phyloP scores from a whole-genome alignment of 768 basidiomycete species.

The Lactarius indigo region DNA sequence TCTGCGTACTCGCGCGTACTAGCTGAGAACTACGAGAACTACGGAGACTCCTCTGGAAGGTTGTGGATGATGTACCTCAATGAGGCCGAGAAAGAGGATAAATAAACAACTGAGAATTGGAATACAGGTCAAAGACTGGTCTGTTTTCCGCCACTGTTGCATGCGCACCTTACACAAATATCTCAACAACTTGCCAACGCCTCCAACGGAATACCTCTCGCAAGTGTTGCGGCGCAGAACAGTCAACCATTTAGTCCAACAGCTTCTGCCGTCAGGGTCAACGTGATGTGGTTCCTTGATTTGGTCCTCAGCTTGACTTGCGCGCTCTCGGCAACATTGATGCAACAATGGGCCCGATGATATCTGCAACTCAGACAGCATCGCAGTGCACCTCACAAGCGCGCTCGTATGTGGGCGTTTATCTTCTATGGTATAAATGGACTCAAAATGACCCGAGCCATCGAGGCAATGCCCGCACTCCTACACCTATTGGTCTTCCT shows the following conservation, averaged over 20 bases:
- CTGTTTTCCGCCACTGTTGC: constrained; percentile 16
- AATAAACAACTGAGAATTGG: neutral
- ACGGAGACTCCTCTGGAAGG: neutral
- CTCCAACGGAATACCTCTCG: too few species aligned
- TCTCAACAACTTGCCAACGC: constrained; percentile 5
- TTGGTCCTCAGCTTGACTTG: neutral
- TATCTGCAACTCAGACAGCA: neutral
- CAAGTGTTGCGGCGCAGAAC: too few species aligned
- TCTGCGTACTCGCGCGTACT: too few species aligned
- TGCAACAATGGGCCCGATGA: neutral
- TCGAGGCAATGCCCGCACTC: neutral
- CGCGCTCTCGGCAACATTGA: too few species aligned
- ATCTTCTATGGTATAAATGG: neutral
- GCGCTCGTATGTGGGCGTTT: neutral
- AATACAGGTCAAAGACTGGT: neutral
- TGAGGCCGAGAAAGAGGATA: neutral
- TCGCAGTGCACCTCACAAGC: neutral
- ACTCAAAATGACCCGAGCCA: neutral
- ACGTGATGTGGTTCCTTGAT: constrained; percentile 10
- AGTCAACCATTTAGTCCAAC: too few species aligned
- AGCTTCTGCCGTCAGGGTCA: constrained; percentile 15
- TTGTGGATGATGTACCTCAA: neutral
- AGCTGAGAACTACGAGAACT: neutral
- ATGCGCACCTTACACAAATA: constrained; percentile 3
- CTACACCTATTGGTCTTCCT: constrained; percentile 14